These are phyloP conservation scores for Curvularia verruculosa DNA, from an alignment of 2,329 filamentous ascomycete genomes.

Conservation along the genomic window DNA sequence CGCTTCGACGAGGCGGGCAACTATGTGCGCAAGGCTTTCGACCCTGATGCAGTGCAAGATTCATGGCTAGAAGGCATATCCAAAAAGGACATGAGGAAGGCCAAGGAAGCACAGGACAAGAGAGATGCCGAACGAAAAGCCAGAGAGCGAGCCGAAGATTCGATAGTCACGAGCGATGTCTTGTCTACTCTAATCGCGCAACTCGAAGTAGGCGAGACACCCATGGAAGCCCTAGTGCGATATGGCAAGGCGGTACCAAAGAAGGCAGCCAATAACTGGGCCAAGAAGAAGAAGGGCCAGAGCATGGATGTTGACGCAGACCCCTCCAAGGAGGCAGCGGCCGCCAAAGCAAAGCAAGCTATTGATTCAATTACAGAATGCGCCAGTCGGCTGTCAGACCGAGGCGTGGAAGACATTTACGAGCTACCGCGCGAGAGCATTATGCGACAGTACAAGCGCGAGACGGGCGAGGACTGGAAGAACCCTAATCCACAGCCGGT, in stretches of 20 bases:
- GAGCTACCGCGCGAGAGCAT: conserved; percentile 84
- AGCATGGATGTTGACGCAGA: conserved; percentile 73
- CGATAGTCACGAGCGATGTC: conserved; percentile 73
- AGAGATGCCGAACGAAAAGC: conserved; percentile 77
- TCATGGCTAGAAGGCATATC: conserved; percentile 89
- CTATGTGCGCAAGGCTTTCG: conserved; percentile 84
- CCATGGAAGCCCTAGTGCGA: conserved; percentile 84
- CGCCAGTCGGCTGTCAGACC: conserved; percentile 81
- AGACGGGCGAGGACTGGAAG: conserved; percentile 87
- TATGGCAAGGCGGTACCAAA: conserved; percentile 68
- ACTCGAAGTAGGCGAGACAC: conserved; percentile 81
- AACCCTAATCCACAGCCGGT: conserved; percentile 53
- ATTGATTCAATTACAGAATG: conserved; percentile 87
- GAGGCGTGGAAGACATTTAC: conserved; percentile 89
- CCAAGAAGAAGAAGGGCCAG: conserved; percentile 53
- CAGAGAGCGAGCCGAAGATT: conserved; percentile 75
- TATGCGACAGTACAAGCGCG: conserved; percentile 79
- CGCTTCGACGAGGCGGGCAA: conserved; percentile 91
- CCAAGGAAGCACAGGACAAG: conserved; percentile 84
- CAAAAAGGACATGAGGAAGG: conserved; percentile 90
- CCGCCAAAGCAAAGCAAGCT: conserved; percentile 70
- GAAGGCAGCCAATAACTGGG: conserved; percentile 55
- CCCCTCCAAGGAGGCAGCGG: conserved; percentile 68
- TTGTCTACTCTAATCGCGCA: conserved; percentile 73
- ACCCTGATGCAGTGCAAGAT: conserved; percentile 90